phyloP scores from a whole-genome alignment of 306 rosid species.

The Trifolium subterraneum region DNA sequence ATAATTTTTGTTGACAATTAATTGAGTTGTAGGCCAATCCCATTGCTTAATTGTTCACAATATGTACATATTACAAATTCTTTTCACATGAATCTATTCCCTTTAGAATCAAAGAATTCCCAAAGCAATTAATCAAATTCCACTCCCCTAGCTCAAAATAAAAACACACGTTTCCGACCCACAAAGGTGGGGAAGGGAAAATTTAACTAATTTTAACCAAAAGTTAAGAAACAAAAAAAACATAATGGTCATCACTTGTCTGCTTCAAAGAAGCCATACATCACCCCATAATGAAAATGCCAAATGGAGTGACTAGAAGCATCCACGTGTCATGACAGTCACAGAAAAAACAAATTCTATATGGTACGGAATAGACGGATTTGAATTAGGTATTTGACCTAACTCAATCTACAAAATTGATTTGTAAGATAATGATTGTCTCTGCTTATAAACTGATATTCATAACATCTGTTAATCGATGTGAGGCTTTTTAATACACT shows the following conservation, averaged over 20 bases:
- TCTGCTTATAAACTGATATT: too few relatives aligned
- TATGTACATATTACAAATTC: constrained; percentile 8
- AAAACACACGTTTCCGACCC: constrained; percentile 47
- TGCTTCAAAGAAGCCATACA: constrained; percentile 37
- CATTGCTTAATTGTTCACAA: constrained; percentile 8
- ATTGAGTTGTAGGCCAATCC: constrained; percentile 37
- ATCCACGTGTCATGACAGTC: constrained; percentile 37
- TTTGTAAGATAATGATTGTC: too few relatives aligned
- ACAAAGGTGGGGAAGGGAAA: constrained; percentile 40
- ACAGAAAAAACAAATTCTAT: not conserved
- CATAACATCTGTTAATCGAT: too few relatives aligned
- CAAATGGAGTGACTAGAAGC: constrained; percentile 45
- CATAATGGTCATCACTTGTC: constrained; percentile 52
- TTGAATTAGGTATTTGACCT: too few relatives aligned
- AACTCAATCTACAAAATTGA: too few relatives aligned
- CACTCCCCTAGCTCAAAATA: constrained; percentile 25
- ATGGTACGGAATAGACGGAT: constrained; percentile 33
- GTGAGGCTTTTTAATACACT: too few relatives aligned
- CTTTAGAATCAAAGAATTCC: constrained; percentile 5
- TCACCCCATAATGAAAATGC: constrained; percentile 34
- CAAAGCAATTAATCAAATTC: constrained; percentile 36
- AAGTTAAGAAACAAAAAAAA: constrained; percentile 28
- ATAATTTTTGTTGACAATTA: constrained; percentile 8
- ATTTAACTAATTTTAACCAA: constrained; percentile 17
- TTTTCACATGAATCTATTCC: constrained; percentile 9